Conservation (phyloP, 331 rosid species). For the Quercus lobata region DNA sequence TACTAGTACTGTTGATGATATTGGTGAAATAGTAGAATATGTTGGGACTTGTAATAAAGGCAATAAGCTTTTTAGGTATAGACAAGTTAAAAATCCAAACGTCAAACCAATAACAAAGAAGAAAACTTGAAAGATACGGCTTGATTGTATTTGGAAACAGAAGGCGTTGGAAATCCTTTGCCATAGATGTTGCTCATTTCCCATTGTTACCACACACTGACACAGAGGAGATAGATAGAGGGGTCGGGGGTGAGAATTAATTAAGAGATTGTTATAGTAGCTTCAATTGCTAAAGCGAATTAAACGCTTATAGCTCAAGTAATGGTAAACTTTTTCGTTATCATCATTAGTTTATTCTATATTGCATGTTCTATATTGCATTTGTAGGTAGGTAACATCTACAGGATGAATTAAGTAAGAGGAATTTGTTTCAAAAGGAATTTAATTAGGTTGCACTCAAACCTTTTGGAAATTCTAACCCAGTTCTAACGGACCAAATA, state of each 20-base stretch:
- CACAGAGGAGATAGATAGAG: not conserved
- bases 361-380: not conserved
- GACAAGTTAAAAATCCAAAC: conserved; percentile 28
- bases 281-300: not conserved
- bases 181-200: not conserved
- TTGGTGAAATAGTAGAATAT: not conserved
- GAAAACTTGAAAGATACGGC: conserved; percentile 12
- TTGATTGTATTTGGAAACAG: not conserved
- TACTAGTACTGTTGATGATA: not conserved
- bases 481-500: no score
- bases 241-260: not conserved
- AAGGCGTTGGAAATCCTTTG: not conserved
- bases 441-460: no score
- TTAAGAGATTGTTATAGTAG: not conserved
- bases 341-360: no score
- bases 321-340: not conserved
- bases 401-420: no score
- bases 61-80: conserved; percentile 20
- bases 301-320: conserved; percentile 5
- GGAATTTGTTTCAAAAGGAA: no score
- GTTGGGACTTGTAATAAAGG: not conserved
- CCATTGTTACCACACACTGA: not conserved
- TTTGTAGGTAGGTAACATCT: not conserved
- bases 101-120: conserved; percentile 34
- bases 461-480: no score